These are phyloP conservation scores for Nemania sp. DNA, from an alignment of 2,329 filamentous ascomycete species.

Conservation along the genomic window DNA sequence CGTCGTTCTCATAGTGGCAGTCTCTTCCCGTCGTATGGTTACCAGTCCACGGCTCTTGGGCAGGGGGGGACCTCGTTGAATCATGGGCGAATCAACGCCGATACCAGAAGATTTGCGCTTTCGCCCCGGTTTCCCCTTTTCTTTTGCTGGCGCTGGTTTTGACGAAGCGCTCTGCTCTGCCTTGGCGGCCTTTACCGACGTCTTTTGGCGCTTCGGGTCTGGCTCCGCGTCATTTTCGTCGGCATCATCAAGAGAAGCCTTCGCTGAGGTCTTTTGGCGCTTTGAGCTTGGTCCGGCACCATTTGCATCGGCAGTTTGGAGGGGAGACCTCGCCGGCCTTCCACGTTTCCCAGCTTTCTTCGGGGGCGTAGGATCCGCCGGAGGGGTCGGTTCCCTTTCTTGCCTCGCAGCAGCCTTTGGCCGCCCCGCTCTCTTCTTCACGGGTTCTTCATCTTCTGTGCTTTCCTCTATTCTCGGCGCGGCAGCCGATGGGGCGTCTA, in stretches of 20 bases:
- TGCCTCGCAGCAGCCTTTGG: conserved; percentile 30
- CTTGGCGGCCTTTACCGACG: conserved; percentile 23
- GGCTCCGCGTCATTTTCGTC: conserved; percentile 30
- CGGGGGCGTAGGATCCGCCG: conserved; percentile 21
- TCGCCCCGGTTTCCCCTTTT: conserved; percentile 41
- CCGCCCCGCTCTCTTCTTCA: conserved; percentile 37
- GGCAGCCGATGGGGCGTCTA: conserved; percentile 21
- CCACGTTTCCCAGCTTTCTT: conserved; percentile 32
- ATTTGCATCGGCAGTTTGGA: conserved; percentile 29
- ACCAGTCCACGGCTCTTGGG: conserved; percentile 60
- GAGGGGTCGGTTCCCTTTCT: conserved; percentile 23
- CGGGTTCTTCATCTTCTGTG: conserved; percentile 32
- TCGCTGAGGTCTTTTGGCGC: conserved; percentile 30
- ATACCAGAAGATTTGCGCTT: conserved; percentile 48
- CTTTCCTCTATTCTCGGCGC: conserved; percentile 16
- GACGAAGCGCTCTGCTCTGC: conserved; percentile 30
- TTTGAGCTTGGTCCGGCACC: conserved; percentile 34
- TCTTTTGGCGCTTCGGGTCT: conserved; percentile 36
- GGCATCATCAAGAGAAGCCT: conserved; percentile 25
- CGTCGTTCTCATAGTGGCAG: conserved; percentile 61
- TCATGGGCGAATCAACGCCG: conserved; percentile 51
- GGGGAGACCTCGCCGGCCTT: conserved; percentile 29
- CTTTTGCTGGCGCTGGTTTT: conserved; percentile 33
- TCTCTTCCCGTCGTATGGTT: conserved; percentile 54
- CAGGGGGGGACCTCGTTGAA: conserved; percentile 60